Evolutionary conservation across 345 rosid species (phyloP).

Genomic region (Salix exigua): DNA sequence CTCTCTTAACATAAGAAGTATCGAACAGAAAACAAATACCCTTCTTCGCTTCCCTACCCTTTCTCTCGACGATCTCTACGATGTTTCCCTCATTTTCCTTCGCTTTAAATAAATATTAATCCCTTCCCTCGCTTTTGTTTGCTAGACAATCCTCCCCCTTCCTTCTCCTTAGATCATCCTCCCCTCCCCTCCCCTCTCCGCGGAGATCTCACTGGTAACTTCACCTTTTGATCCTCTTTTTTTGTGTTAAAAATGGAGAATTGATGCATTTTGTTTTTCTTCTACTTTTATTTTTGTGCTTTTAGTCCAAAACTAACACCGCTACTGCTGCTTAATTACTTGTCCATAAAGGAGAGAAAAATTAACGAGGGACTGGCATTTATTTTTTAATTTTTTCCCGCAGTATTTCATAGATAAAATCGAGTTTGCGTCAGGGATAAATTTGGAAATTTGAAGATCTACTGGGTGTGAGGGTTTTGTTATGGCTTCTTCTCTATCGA

Average conservation of each 20-base stretch:
- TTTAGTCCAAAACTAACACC: background rate
- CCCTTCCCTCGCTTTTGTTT: background rate
- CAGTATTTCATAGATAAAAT: background rate
- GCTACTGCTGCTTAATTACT: background rate
- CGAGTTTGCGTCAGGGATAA: background rate
- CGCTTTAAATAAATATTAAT: background rate
- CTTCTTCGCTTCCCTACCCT: background rate
- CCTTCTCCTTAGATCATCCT: background rate
- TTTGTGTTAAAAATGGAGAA: background rate
- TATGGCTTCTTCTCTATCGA: slow-evolving; percentile 69
- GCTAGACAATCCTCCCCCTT: background rate
- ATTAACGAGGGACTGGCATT: background rate
- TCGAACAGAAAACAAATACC: slow-evolving; percentile 9
- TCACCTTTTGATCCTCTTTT: background rate
- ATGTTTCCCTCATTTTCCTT: slow-evolving; percentile 16
- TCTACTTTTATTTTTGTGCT: background rate
- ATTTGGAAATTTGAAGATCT: slow-evolving; percentile 12
- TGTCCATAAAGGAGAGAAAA: background rate
- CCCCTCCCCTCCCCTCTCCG: background rate
- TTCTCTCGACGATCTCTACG: slow-evolving; percentile 28
- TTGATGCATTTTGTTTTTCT: background rate
- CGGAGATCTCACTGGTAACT: background rate
- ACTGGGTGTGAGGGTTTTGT: background rate
- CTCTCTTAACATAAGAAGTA: slow-evolving; percentile 18
- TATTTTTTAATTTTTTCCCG: background rate